Evolutionary conservation across 208 protist genomes (phyloP), one percentile per base, ranked within the genome.

Genomic region (Crithidia expoeki): DNA sequence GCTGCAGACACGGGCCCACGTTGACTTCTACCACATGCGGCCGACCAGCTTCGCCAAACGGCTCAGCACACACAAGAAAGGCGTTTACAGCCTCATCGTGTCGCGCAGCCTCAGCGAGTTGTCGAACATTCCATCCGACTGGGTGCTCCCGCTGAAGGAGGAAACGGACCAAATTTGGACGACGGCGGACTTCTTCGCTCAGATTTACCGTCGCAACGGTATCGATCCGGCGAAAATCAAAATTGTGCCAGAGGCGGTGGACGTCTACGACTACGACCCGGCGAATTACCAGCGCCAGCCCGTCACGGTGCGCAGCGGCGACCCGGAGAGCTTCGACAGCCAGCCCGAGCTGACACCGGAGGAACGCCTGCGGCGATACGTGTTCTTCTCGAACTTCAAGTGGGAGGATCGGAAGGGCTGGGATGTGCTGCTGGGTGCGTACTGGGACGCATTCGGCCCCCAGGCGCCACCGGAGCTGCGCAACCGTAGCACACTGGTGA

Each of bases 341-440:
- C 28, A 49, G 46, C 80, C 80, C 6, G 16, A 66, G 2, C 66
- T 85, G 46, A 49, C 69, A 12, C 36, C 56, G 23, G 64, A 40
- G 46, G 53, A 76, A 34, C 65, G 68, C 21, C 11, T 64, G 19
- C 23, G 33, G 27, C 71, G 74, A 38, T 86, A 79, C 66, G 53
- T 79, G 10, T 91, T 93, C 59, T 74, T 91, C n/a, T 60, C 74
- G 2, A 76, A 80, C 27, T 88, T 93, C 59, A 93, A 91, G 72
- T 91, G 80, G 83, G 88, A 91, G 53, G 23, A 27, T 23, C 72
- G 85, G 9, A 93, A 91, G 65, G 85, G 83, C 10, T 85, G 85
- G 80, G 83, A 91, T 47, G 50, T 88, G 19, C 67, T 93, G 36
- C 68, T 93, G 3, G 50, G 42, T 12, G 83, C 83, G 21, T 93